phyloP scores from a whole-genome alignment of 2,329 filamentous ascomycete species.

The Byssothecium circinans region DNA sequence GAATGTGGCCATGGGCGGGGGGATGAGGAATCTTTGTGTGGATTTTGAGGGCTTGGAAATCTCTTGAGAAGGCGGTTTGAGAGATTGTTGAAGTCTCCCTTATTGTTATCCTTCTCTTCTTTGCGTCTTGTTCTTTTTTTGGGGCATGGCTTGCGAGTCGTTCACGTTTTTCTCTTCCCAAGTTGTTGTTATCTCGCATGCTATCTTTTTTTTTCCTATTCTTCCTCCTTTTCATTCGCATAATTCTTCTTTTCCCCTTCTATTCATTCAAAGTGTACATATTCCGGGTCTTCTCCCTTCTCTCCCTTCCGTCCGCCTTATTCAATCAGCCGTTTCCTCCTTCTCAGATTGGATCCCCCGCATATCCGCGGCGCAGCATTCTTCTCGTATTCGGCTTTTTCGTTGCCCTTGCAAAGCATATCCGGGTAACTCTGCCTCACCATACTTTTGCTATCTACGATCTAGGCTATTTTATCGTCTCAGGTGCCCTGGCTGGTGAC shows the following conservation, averaged over 20 bases:
- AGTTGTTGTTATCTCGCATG: neutral
- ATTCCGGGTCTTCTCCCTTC: neutral
- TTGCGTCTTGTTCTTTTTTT: neutral
- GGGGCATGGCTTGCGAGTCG: neutral
- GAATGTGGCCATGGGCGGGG: constrained; percentile 25
- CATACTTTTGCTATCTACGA: neutral
- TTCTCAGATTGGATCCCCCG: too few relatives aligned
- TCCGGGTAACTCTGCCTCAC: neutral
- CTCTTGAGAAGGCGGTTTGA: constrained; percentile 19
- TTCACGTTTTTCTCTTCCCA: neutral
- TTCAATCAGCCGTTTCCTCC: too few relatives aligned
- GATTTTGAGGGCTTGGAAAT: constrained; percentile 48
- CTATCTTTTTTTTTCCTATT: neutral
- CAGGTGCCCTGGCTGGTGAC: neutral
- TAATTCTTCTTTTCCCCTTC: neutral
- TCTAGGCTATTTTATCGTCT: neutral
- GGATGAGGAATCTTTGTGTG: constrained; percentile 42
- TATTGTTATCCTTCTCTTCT: neutral
- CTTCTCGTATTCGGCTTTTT: neutral
- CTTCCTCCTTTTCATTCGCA: neutral
- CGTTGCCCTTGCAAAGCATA: neutral
- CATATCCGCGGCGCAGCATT: too few relatives aligned
- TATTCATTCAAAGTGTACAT: neutral
- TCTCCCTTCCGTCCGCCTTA: neutral
- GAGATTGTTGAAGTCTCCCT: neutral